Conservation (phyloP, 2,329 filamentous ascomycete genomes). For the Penicillium crustosum region DNA sequence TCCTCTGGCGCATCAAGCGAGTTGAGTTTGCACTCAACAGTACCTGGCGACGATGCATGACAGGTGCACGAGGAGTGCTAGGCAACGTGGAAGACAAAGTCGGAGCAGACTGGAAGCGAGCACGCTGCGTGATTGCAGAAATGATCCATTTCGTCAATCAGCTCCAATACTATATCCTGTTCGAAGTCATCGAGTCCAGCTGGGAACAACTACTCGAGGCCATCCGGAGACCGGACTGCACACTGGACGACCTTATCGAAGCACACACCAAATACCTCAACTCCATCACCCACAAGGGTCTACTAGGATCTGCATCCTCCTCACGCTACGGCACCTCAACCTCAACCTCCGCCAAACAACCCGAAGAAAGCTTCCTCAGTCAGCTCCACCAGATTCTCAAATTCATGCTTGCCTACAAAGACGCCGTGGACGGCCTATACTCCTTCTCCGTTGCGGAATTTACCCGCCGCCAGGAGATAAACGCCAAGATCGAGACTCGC, state of each 20-base stretch:
- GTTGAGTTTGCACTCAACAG: conserved; percentile 91
- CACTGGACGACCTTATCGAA: conserved; percentile 89
- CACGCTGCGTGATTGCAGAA: conserved; percentile 83
- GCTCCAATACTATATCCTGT: conserved; percentile 96
- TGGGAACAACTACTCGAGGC: conserved; percentile 88
- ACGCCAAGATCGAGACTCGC: conserved; percentile 67
- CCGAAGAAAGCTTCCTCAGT: conserved; percentile 78
- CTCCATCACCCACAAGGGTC: conserved; percentile 91
- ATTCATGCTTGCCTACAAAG: conserved; percentile 90
- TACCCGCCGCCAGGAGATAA: conserved; percentile 81
- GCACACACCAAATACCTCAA: conserved; percentile 90
- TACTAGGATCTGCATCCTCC: conserved; percentile 67
- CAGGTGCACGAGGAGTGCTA: conserved; percentile 86
- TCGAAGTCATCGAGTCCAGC: conserved; percentile 95
- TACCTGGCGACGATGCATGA: conserved; percentile 95
- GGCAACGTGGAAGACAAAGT: conserved; percentile 72
- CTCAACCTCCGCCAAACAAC: conserved; percentile 40
- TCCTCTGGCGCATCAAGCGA: conserved; percentile 95
- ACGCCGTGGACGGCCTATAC: conserved; percentile 90
- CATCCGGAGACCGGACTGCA: conserved; percentile 80
- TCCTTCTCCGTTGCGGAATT: conserved; percentile 94
- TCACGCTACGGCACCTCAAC: conserved; percentile 27
- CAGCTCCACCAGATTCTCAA: conserved; percentile 92
- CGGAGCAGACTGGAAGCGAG: conserved; percentile 81
- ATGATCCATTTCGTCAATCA: conserved; percentile 99